A percentile compares a stretch with the other conserved stretches of the same genome.
phyloP scores from a whole-genome alignment of 108 stramenopile genomes.

The Schizochytrium sp. region DNA sequence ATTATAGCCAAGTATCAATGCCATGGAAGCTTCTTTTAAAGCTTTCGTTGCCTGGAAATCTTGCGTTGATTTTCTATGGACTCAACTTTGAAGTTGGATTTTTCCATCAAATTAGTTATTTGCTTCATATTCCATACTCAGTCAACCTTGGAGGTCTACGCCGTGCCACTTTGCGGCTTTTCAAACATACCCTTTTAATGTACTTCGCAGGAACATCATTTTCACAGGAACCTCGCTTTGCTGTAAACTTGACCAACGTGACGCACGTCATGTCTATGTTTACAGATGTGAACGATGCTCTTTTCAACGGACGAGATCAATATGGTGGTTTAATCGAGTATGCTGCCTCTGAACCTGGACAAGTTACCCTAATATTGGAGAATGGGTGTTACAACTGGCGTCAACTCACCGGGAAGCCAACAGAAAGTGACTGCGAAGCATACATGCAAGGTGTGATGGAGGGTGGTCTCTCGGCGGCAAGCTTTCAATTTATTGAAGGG shows the following conservation, averaged over 20 bases:
- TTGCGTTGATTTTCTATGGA: slow-evolving; percentile 8
- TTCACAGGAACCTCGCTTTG: neutral
- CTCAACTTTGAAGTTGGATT: slow-evolving; percentile 21
- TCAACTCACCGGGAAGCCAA: neutral
- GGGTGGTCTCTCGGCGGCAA: slow-evolving; percentile 8
- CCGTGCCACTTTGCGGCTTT: neutral
- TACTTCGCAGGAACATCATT: neutral
- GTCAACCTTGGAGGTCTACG: slow-evolving; percentile 28
- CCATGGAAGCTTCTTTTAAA: neutral
- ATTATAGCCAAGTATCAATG: neutral
- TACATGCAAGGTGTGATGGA: neutral
- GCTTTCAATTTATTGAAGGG: slow-evolving; percentile 15
- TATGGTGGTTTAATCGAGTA: neutral
- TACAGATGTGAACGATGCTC: neutral
- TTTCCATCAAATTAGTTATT: neutral
- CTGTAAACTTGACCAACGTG: neutral
- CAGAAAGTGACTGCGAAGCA: neutral
- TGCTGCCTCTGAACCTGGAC: neutral
- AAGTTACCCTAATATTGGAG: neutral
- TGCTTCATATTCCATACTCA: neutral
- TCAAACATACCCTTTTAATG: slow-evolving; percentile 7
- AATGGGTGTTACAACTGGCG: neutral
- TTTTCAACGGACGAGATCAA: neutral
- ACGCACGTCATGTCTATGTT: neutral
- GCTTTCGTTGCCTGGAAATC: neutral